Evolutionary conservation across 495 filamentous ascomycete genomes (phyloP), one percentile per base, ranked within the genome.

Genomic region (Halenospora varia): DNA sequence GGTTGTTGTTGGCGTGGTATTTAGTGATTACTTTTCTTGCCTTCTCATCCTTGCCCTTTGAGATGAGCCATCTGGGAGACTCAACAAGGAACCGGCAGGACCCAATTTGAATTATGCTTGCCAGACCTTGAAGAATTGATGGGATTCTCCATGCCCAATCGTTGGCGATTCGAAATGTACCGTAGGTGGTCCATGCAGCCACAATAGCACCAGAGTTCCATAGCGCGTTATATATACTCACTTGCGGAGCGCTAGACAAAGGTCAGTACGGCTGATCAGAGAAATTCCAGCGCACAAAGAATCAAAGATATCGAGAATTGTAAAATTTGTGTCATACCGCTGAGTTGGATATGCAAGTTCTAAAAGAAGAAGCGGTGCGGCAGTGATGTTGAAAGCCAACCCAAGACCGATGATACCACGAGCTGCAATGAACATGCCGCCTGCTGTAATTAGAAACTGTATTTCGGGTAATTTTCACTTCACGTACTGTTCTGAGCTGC

Each of bases 51-150:
- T 77, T 75, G 66, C 87, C 86, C 61, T 83, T 83, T 60, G 79
- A 77, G 60, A 88, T 81, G 20, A 88, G 72, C 73, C 68, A 88
- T 60, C 82, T 74, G 9, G 83, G 83, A 2, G 80, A 84, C 62
- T 85, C 79, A 17, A 77, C 75, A 3, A 84, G 67, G 59, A 82
- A 77, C 71, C 73, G 82, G 54, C 84, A 72, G 55, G 70, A 74
- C 42, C 70, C 25, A 53, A 80, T 64, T 68, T 77, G 78, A 51
- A 81, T 60, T 44, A 72, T 54, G 25, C 76, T 73, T 10, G 77
- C 73, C 1, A 80, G 59, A 19, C 72, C 78, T 56, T 82, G 80
- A 20, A 80, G 59, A 24, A 79, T 66, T 41, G 74, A 77, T 3
- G 80, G 80, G 39, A 78, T 76, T 49, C 77, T 69, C 80, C 80